A percentile compares a stretch with the other conserved stretches of the same genome.
These are phyloP conservation scores for Pulveroboletus sp. DNA, from an alignment of 768 basidiomycete genomes.

Conservation along the genomic window DNA sequence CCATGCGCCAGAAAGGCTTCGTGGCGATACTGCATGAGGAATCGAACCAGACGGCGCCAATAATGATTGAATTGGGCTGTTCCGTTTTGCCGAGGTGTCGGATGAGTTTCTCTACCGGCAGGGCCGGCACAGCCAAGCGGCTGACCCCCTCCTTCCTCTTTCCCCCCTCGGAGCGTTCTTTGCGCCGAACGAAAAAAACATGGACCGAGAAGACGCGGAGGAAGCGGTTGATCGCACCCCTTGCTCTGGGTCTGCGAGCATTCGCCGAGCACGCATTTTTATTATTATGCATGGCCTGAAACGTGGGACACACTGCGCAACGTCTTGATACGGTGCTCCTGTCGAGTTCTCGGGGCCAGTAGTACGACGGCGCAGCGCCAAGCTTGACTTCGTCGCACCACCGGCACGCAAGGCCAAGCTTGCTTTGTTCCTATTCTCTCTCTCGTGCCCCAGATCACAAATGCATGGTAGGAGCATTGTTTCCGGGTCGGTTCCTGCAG, in stretches of 20 bases:
- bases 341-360: not conserved
- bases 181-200: conserved; percentile 4
- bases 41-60: not conserved
- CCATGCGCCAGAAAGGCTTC: not conserved
- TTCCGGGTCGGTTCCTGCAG: not conserved
- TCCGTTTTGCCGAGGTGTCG: conserved; percentile 8
- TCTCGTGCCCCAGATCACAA: no score
- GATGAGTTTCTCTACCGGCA: conserved; percentile 7
- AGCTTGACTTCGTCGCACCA: not conserved
- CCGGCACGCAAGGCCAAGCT: no score
- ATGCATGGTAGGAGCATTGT: not conserved
- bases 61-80: not conserved
- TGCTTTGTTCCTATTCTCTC: no score
- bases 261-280: no score
- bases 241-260: no score
- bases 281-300: no score
- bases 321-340: no score
- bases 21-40: not conserved
- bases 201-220: not conserved
- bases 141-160: not conserved
- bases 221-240: not conserved
- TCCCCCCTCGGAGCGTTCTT: conserved; percentile 5
- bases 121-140: conserved; percentile 20
- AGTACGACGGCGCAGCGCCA: not conserved
- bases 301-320: no score